Evolutionary conservation across 192 early-diverging fungal species (phyloP).

Genomic region (Coemansia furcata): DNA sequence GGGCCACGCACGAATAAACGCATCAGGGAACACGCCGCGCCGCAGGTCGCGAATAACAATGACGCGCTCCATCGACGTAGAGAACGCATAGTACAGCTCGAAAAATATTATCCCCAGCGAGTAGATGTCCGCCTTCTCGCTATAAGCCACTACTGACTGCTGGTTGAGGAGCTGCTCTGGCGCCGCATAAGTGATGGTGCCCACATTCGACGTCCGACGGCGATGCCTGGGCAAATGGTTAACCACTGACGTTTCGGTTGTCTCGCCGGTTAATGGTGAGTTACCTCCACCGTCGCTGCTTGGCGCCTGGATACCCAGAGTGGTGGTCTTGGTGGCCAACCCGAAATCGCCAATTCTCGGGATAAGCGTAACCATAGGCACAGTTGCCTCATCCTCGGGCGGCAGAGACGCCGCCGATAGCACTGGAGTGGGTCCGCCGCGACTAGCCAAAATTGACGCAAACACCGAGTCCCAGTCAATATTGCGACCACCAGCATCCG

Average conservation of each 20-base stretch:
- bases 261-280: neutral
- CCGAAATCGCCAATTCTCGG: slow-evolving; percentile 93
- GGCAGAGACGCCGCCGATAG: neutral
- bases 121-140: slow-evolving; percentile 89
- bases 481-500: slow-evolving; percentile 9
- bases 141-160: slow-evolving; percentile 53
- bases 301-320: slow-evolving; percentile 16
- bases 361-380: slow-evolving; percentile 40
- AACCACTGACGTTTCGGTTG: neutral
- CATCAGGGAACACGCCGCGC: slow-evolving; percentile 70
- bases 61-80: slow-evolving; percentile 88
- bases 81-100: slow-evolving; percentile 87
- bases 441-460: slow-evolving; percentile 28
- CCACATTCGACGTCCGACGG: slow-evolving; percentile 80
- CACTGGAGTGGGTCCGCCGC: slow-evolving; percentile 7
- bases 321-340: slow-evolving; percentile 63
- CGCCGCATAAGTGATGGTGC: slow-evolving; percentile 90
- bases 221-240: slow-evolving; percentile 12
- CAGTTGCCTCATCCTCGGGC: neutral
- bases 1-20: slow-evolving; percentile 55
- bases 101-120: slow-evolving; percentile 96
- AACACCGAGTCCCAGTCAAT: slow-evolving; percentile 51
- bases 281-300: neutral
- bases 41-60: slow-evolving; percentile 69
- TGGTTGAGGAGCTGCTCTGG: slow-evolving; percentile 50